Base-by-base conservation (phyloP, 352 stramenopile species). In the Pythium oligandrum region DNA sequence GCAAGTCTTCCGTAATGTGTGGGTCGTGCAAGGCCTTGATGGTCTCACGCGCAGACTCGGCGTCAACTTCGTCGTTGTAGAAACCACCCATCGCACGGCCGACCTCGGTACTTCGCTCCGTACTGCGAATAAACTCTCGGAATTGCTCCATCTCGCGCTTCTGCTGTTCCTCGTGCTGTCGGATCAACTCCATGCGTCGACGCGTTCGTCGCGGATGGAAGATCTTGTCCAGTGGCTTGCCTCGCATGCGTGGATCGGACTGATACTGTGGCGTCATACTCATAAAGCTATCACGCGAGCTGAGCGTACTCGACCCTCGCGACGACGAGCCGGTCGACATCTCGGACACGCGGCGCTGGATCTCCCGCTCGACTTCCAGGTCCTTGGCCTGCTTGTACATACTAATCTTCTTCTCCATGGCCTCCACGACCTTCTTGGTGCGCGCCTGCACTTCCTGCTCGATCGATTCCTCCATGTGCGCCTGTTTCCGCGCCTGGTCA, bases 361-460 rank as follows among this genome's bases (percentile, higher is more conserved):
- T 74, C 71, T 92, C 83, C 5, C 77, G 74, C 66, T 94, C 83
- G 52, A 68, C 71, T 44, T 92, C 83, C 39, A 88, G 61, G 53
- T 91, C 83, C 57, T 90, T 91, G 6, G 76, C 81, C 59, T 90
- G 81, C 59, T 86, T 88, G 63, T 92, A 91, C 73, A 90, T 89
- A 43, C 69, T 76, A 53, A 94, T 86, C 63, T 90, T 88, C 64
- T 88, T 85, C 57, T 94, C 75, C 73, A 90, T 90, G 38, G 77
- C 70, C 44, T 85, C 75, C 0, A 88, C 59, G 8, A 89, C 73
- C 44, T 88, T 84, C 30, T 70, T 68, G 10, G 79, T 92, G 40
- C 81, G 75, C 9, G 47, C 36, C 49, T 77, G 61, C 46, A 94
- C 83, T 50, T 94, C 78, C 48, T 66, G 67, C 58, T 94, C 79